phyloP scores from a whole-genome alignment of 768 basidiomycete genomes.

The Dioszegia crocea region DNA sequence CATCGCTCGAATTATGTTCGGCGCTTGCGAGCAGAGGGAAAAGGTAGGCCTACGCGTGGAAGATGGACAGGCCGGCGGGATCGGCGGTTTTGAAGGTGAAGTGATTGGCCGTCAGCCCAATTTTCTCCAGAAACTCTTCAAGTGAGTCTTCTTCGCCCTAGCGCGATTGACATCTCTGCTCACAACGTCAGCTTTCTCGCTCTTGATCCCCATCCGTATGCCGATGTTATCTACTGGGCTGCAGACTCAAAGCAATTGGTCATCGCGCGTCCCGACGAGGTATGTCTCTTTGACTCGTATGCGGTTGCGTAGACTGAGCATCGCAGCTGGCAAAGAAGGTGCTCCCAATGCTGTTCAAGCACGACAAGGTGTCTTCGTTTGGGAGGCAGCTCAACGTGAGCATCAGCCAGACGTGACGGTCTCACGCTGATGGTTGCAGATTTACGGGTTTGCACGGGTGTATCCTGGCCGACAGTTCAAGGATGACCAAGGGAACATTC shows the following conservation, averaged over 20 bases:
- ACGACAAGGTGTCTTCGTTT: constrained; percentile 47
- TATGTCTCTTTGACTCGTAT: constrained; percentile 10
- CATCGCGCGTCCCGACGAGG: constrained; percentile 43
- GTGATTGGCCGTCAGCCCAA: constrained; percentile 32
- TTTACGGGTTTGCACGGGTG: constrained; percentile 46
- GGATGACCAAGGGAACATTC: constrained; percentile 40
- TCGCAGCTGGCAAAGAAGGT: constrained; percentile 40
- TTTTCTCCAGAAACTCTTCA: constrained; percentile 48
- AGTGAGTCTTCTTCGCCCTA: constrained; percentile 26
- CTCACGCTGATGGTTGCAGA: constrained; percentile 26
- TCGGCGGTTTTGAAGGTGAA: not conserved
- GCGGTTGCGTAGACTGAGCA: not conserved
- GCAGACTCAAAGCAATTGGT: constrained; percentile 45
- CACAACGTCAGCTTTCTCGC: constrained; percentile 33
- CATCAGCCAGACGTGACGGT: not conserved
- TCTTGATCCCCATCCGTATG: constrained; percentile 39
- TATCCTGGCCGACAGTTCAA: constrained; percentile 49
- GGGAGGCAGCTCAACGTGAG: constrained; percentile 49
- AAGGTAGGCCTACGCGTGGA: not conserved
- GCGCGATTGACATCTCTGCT: not conserved
- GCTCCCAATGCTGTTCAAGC: constrained; percentile 47
- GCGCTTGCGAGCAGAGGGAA: too few relatives aligned
- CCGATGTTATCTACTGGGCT: constrained; percentile 49
- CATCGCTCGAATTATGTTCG: too few relatives aligned
- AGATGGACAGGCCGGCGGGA: not conserved